Conservation (phyloP, 1,139 yeast species). For the Taiozyma sp. region DNA sequence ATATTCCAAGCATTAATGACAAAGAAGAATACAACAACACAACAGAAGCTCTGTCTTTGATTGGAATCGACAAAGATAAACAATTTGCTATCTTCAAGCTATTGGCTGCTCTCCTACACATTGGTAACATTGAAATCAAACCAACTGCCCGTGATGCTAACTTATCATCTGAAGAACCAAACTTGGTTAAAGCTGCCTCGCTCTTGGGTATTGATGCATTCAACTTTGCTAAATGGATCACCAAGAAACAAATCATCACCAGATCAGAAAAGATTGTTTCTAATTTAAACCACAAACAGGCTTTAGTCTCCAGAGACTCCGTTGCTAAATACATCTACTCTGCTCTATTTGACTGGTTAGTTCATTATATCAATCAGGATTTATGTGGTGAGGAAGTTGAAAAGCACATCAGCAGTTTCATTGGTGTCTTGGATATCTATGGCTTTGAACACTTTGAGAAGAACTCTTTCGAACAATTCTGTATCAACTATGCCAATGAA, state of each 20-base stretch:
- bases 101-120: slow-evolving; percentile 84
- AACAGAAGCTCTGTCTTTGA: slow-evolving; percentile 66
- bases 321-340: slow-evolving; percentile 93
- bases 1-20: slow-evolving; percentile 79
- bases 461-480: slow-evolving; percentile 95
- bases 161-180: slow-evolving; percentile 82
- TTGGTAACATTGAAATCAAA: slow-evolving; percentile 88
- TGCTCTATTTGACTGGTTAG: slow-evolving; percentile 94
- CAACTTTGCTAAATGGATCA: slow-evolving; percentile 85
- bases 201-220: slow-evolving; percentile 76
- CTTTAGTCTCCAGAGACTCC: slow-evolving; percentile 90
- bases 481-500: slow-evolving; percentile 97
- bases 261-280: slow-evolving; percentile 89
- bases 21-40: slow-evolving; percentile 72
- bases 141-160: slow-evolving; percentile 85
- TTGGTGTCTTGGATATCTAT: slow-evolving; percentile 96
- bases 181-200: slow-evolving; percentile 77
- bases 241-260: slow-evolving; percentile 90
- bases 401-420: slow-evolving; percentile 62
- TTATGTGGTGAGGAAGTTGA: slow-evolving; percentile 71
- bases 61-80: slow-evolving; percentile 60
- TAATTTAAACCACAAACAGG: slow-evolving; percentile 79
- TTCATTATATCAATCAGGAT: slow-evolving; percentile 73
- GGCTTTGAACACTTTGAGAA: slow-evolving; percentile 95
- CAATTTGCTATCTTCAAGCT: slow-evolving; percentile 73